Percentiles rank a stretch among this genome's conserved stretches.
Conservation (phyloP, 2,329 filamentous ascomycete species). For the Pseudogymnoascus sp. region DNA sequence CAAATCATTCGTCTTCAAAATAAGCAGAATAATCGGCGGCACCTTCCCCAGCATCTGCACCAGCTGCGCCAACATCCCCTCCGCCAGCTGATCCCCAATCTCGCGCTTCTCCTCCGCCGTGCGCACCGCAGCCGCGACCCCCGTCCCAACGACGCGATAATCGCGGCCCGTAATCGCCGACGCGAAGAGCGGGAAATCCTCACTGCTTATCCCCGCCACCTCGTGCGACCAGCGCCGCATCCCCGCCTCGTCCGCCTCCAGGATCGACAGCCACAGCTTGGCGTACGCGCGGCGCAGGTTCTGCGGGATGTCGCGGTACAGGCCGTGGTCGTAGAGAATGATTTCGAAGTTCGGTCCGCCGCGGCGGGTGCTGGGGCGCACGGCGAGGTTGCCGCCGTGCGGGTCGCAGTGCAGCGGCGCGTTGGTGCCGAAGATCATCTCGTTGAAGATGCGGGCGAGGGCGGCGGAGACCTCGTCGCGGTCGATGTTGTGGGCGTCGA, state of each 20-base stretch:
- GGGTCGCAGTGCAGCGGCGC: conserved; percentile 94
- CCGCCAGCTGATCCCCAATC: conserved; percentile 76
- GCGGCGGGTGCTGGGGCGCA: conserved; percentile 52
- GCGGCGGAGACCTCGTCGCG: conserved; percentile 92
- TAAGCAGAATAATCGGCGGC: conserved; percentile 84
- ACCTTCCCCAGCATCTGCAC: conserved; percentile 83
- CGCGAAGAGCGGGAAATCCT: conserved; percentile 90
- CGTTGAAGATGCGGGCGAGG: conserved; percentile 89
- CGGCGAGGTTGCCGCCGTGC: conserved; percentile 91
- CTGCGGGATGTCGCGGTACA: conserved; percentile 86
- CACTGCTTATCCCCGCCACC: conserved; percentile 79
- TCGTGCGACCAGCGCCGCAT: conserved; percentile 89
- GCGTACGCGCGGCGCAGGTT: conserved; percentile 77
- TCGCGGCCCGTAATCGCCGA: conserved; percentile 94
- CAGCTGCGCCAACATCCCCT: conserved; percentile 80
- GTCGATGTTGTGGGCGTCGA: conserved; percentile 81
- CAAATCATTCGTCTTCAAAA: conserved; percentile 95
- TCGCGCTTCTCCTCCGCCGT: conserved; percentile 71
- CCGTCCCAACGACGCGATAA: conserved; percentile 62
- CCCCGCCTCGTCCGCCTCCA: conserved; percentile 72
- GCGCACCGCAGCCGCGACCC: conserved; percentile 45
- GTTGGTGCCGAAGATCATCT: conserved; percentile 92
- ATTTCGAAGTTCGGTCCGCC: conserved; percentile 78
- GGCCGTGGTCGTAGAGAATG: conserved; percentile 90
- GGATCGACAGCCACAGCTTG: conserved; percentile 93